Percentiles rank a stretch among this genome's conserved stretches.
Evolutionary conservation across 768 basidiomycete species (phyloP).

Genomic region (Dictyophora rubrovolvata): DNA sequence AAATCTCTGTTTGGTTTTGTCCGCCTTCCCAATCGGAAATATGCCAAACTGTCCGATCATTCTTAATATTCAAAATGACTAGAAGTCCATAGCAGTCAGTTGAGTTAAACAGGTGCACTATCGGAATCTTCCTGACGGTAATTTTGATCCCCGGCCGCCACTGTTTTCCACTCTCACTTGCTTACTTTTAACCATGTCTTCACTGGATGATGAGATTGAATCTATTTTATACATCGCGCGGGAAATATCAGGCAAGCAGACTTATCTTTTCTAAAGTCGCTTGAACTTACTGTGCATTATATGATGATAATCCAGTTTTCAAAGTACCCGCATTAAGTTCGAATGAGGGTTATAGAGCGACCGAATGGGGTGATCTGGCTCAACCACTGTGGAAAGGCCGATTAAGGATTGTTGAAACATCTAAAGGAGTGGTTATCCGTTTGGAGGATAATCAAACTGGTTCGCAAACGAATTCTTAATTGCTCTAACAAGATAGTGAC

Average conservation of each 20-base stretch:
- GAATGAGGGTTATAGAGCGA: slow-evolving; percentile 85
- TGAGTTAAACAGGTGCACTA: neutral
- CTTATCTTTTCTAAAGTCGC: neutral
- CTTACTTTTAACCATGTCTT: slow-evolving; percentile 33
- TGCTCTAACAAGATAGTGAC: slow-evolving; percentile 5
- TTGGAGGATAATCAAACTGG: slow-evolving; percentile 79
- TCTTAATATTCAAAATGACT: too few species aligned
- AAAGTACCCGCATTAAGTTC: slow-evolving; percentile 81
- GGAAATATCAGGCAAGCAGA: slow-evolving; percentile 70
- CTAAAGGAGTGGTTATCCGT: slow-evolving; percentile 52
- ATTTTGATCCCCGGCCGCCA: neutral
- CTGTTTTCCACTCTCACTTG: neutral
- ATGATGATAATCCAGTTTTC: slow-evolving; percentile 50
- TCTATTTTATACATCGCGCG: slow-evolving; percentile 84
- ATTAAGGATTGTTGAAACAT: slow-evolving; percentile 74
- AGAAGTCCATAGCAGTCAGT: neutral
- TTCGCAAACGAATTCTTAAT: slow-evolving; percentile 25
- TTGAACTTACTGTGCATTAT: slow-evolving; percentile 8
- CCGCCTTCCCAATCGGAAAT: too few species aligned
- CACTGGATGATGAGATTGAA: slow-evolving; percentile 70
- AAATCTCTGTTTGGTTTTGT: too few species aligned
- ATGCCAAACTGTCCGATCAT: too few species aligned
- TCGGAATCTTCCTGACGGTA: neutral
- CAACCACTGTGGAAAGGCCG: slow-evolving; percentile 87
- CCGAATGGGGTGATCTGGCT: slow-evolving; percentile 84